phyloP scores from a whole-genome alignment of 2,329 filamentous ascomycete species.

The Septoria petroselini region DNA sequence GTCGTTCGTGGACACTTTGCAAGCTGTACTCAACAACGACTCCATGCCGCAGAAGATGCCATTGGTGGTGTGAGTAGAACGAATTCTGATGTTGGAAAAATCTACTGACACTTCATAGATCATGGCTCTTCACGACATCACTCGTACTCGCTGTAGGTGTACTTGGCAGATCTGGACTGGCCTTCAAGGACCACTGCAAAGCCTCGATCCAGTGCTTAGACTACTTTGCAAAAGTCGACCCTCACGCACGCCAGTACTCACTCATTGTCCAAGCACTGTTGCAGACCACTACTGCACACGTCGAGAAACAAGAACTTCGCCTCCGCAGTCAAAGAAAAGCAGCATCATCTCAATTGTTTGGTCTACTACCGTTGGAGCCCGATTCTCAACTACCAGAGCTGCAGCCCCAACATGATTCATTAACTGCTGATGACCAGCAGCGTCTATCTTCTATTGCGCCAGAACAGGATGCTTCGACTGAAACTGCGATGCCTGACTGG shows the following conservation, averaged over 20 bases:
- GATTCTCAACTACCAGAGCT: neutral
- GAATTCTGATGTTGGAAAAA: no score
- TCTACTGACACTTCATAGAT: constrained; percentile 16
- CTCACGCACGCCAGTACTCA: constrained; percentile 35
- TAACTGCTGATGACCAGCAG: neutral
- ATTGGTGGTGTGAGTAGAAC: constrained; percentile 27
- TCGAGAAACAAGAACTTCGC: constrained; percentile 26
- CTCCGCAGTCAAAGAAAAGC: constrained; percentile 27
- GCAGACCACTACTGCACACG: constrained; percentile 24
- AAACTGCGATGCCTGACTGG: constrained; percentile 21
- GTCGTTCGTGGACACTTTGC: constrained; percentile 29
- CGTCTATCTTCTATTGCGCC: neutral
- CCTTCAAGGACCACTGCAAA: constrained; percentile 27
- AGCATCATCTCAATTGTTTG: constrained; percentile 33
- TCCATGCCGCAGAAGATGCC: constrained; percentile 25
- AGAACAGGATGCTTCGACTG: constrained; percentile 5
- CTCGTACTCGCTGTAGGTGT: constrained; percentile 33
- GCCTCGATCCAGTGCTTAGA: constrained; percentile 28
- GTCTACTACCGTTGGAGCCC: constrained; percentile 20
- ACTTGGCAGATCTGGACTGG: constrained; percentile 29
- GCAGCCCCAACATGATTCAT: neutral
- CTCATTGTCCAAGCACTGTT: constrained; percentile 30
- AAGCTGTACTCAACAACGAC: constrained; percentile 21
- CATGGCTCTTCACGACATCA: constrained; percentile 35
- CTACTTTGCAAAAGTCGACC: constrained; percentile 32